Evolutionary conservation across 768 basidiomycete species (phyloP), one percentile per base, ranked within the genome.

Genomic region (Naganishia antarctica): DNA sequence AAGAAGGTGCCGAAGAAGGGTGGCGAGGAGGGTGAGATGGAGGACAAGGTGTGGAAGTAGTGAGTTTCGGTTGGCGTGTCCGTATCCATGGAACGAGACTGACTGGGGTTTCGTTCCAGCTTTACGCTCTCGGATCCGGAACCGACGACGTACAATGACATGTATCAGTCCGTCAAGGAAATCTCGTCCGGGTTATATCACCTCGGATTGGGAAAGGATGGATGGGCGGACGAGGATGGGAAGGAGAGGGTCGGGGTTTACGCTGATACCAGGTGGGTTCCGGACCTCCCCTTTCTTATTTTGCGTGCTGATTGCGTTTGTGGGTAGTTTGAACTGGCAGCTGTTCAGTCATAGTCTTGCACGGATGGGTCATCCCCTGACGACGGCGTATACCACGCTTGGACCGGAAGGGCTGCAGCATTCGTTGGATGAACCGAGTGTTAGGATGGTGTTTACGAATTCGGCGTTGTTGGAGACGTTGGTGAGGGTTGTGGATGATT

Each of bases 391-490:
- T 64, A 74, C 74, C 15, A 76, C 76, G 0, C 65, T 77, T 21
- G 76, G 76, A 3, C 68, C 71, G 43, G 71, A 74, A 45, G 74
- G 93, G 49, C 84, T 99, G 16, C 80, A 86, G 0, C 90, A 94
- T 74, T 92, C 93, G 0, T 84, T 96, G 65, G 88, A 88, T 72
- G 87, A 90, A 71, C 90, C 93, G 0, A 81, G 87, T 43, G 91
- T 88, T 61, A 82, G 85, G 28, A 87, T 87, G 63, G 79, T 93
- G 69, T 94, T 89, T 80, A 93, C 91, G 68, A 93, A 97, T 69
- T 86, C 87, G 29, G 87, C 88, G 16, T 85, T 98, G 25, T 84
- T 97, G 44, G 83, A 83, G 15, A 87, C 85, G 37, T 80, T 97
- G 32, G 79, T 82, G 41, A 84, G 84, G 53, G 89, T 96, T 57